These are phyloP conservation scores for Lactarius akahatsu DNA, from an alignment of 768 basidiomycete genomes.

Conservation along the genomic window DNA sequence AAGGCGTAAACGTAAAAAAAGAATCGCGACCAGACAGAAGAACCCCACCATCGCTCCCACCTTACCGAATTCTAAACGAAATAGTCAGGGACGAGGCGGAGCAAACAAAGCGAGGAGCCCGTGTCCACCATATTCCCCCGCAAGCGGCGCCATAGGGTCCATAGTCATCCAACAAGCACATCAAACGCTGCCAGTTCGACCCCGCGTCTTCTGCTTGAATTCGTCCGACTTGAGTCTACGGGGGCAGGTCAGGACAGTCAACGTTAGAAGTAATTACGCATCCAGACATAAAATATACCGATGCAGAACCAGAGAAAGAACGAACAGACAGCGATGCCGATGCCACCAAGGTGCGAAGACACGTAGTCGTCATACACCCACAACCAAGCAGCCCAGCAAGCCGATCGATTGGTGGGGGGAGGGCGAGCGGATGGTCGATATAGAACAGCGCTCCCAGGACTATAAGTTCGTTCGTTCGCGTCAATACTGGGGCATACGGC, in stretches of 20 bases:
- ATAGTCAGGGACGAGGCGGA: neutral
- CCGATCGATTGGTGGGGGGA: neutral
- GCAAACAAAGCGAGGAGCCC: neutral
- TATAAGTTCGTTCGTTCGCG: neutral
- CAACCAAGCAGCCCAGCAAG: neutral
- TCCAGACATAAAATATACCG: neutral
- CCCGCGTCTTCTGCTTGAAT: neutral
- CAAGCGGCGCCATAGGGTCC: constrained; percentile 1
- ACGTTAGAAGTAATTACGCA: neutral
- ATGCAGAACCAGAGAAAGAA: neutral
- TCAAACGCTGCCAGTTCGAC: neutral
- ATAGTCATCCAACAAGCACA: neutral
- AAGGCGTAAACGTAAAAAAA: no score
- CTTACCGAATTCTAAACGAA: constrained; percentile 1
- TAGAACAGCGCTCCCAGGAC: neutral
- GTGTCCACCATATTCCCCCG: constrained; percentile 1
- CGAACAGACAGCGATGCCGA: neutral
- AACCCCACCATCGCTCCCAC: neutral
- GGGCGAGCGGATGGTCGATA: neutral
- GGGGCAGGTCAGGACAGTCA: neutral
- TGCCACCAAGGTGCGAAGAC: no score
- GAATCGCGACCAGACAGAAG: neutral
- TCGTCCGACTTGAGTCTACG: neutral
- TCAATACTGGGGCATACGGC: neutral
- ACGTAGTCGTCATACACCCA: neutral